phyloP scores from a whole-genome alignment of 371 early-diverging fungal species.

The Haplosporangium sp. region DNA sequence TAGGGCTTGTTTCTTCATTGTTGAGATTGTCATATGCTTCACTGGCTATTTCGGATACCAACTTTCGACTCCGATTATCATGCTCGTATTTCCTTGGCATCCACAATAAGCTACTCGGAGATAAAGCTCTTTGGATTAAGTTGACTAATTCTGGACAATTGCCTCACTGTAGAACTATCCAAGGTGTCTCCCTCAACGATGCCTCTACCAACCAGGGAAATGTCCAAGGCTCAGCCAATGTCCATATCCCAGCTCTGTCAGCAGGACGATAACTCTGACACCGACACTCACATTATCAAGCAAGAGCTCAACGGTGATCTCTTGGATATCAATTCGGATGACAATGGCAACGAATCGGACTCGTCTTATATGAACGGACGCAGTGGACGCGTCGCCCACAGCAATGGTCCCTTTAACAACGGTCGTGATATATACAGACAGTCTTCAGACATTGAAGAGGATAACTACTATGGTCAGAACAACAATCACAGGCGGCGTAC shows the following conservation, averaged over 20 bases:
- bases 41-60: too few species aligned
- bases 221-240: slow-evolving; percentile 52
- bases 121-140: too few species aligned
- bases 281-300: slow-evolving; percentile 16
- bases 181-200: slow-evolving; percentile 17
- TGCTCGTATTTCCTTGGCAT: too few species aligned
- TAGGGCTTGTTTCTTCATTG: too few species aligned
- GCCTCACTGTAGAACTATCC: background rate
- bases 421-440: slow-evolving; percentile 11
- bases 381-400: slow-evolving; percentile 1
- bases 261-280: slow-evolving; percentile 28
- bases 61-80: too few species aligned
- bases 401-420: background rate
- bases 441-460: slow-evolving; percentile 21
- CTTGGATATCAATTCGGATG: slow-evolving; percentile 25
- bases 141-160: background rate
- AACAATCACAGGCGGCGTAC: slow-evolving; percentile 16
- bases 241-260: slow-evolving; percentile 50
- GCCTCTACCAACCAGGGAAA: slow-evolving; percentile 45
- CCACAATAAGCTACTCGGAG: too few species aligned
- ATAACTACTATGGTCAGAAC: slow-evolving; percentile 10
- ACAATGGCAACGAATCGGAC: slow-evolving; percentile 10
- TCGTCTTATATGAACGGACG: slow-evolving; percentile 8
- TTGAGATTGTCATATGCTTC: too few species aligned
- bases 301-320: slow-evolving; percentile 36